phyloP scores from a whole-genome alignment of 139 green algal genomes.

The Pleodorina starrii region DNA sequence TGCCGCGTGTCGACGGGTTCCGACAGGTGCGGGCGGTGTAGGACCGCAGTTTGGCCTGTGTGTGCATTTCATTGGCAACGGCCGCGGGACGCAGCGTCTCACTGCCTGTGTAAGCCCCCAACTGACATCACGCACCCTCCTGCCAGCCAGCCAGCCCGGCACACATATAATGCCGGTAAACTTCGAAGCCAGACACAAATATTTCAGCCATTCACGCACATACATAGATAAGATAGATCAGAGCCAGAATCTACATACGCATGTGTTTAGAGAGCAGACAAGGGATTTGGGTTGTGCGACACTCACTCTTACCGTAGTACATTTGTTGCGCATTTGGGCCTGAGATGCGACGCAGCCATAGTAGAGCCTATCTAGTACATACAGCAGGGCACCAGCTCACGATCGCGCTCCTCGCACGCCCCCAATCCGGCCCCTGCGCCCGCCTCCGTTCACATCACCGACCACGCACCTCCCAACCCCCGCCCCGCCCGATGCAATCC shows the following conservation, averaged over 20 bases:
- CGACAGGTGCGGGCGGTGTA: not conserved
- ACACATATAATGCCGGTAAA: too few relatives aligned
- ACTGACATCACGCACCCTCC: too few relatives aligned
- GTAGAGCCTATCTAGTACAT: too few relatives aligned
- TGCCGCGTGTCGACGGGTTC: not conserved
- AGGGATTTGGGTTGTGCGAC: not conserved
- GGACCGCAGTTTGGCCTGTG: not conserved
- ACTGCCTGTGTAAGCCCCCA: too few relatives aligned
- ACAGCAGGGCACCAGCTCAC: too few relatives aligned
- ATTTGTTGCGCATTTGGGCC: not conserved
- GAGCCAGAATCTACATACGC: not conserved
- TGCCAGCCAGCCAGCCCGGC: too few relatives aligned
- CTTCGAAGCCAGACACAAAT: too few relatives aligned
- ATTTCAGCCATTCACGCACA: too few relatives aligned
- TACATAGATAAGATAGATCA: too few relatives aligned
- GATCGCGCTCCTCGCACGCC: not conserved
- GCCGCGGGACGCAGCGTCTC: too few relatives aligned
- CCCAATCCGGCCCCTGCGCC: not conserved
- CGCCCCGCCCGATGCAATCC: too few relatives aligned
- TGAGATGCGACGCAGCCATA: too few relatives aligned
- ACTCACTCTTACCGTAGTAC: not conserved
- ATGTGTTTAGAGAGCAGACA: not conserved
- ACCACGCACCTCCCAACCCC: not conserved
- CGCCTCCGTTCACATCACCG: not conserved
- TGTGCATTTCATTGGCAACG: not conserved